Conservation (phyloP, 768 basidiomycete genomes). For the Dendrothele bispora region DNA sequence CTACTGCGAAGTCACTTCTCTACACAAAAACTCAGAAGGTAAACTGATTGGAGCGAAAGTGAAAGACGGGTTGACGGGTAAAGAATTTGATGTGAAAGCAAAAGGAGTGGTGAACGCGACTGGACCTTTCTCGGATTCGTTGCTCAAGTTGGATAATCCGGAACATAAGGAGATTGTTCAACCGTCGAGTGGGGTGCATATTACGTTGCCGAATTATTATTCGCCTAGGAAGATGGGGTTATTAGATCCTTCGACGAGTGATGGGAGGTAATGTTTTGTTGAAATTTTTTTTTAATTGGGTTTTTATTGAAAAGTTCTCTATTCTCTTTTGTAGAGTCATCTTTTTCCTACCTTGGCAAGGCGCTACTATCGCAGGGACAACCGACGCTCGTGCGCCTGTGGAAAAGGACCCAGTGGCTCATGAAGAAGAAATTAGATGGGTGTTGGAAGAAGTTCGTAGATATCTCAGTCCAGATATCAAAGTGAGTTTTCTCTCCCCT, state of each 20-base stretch:
- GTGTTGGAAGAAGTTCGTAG: conserved; percentile 89
- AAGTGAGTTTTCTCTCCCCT: conserved; percentile 27
- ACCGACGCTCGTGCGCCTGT: conserved; percentile 72
- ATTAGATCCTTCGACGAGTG: conserved; percentile 91
- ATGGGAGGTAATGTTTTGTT: too few species aligned
- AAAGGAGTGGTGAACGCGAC: conserved; percentile 97
- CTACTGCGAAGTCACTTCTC: conserved; percentile 80
- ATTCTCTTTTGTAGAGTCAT: too few species aligned
- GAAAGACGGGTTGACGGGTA: conserved; percentile 79
- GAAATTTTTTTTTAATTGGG: too few species aligned
- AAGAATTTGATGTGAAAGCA: conserved; percentile 79
- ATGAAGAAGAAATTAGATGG: conserved; percentile 96
- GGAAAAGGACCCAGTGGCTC: conserved; percentile 66
- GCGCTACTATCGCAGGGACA: conserved; percentile 95
- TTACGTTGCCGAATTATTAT: conserved; percentile 97
- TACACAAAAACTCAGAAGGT: conserved; percentile 68
- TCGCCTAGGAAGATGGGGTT: conserved; percentile 94
- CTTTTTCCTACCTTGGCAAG: conserved; percentile 99
- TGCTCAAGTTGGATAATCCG: conserved; percentile 37
- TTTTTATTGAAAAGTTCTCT: too few species aligned
- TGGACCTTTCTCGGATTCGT: conserved; percentile 82
- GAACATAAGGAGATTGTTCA: conserved; percentile 84
- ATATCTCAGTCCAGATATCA: conserved; percentile 90
- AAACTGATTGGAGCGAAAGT: conserved; percentile 75
- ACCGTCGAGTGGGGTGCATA: conserved; percentile 91